Evolutionary conservation across 225 moss, liverwort and hornwort genomes (phyloP), one percentile per base, ranked within the genome.

Genomic region (Bryoerythrophyllum caledonicum): DNA sequence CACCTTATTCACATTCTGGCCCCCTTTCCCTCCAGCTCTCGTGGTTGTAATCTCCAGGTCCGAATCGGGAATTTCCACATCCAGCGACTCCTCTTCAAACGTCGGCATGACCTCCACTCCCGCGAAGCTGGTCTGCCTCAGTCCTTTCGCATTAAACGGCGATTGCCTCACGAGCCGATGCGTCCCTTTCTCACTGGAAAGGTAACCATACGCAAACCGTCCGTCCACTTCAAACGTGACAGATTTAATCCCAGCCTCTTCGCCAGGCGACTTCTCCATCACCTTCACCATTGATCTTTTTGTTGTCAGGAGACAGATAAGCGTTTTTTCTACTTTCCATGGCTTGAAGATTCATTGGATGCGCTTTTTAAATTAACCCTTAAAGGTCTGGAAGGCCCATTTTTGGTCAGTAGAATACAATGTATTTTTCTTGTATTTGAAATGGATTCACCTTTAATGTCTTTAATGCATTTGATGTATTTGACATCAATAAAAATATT

Each of bases 1-100:
- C 16, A 99, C 97, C 79, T 99, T 99, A 61, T 99, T 99, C 74
- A 99, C 97, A 68, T 99, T 99, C 70, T 99, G 97, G 2, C 97
- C 97, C 25, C 97, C 97, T 81, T 94, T 93, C 30, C 97, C 97
- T 65, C 97, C 97, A 17, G 97, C 87, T 91, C 97, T 85, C 9
- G 97, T 81, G 16, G 97, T 99, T 34, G 81, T 85, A 60, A 95
- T 92, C 23, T 99, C 95, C 41, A 99, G 82, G 75, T 99, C 97
- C 19, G 82, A 52, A 15, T 95, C 97, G 37, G 95, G 94, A 75
- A 99, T 91, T 10, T 90, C 91, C 46, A 99, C 82, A 62, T 89
- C 83, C 63, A 93, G 73, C 16, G 94, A 81, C 74, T 93, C 97
- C 78, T 95, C 94, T 68, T 94, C 97, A 25, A 99, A 84, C 2